Percentiles rank a stretch among this genome's conserved stretches.
Evolutionary conservation across 176 grass and related monocot species (phyloP).

Genomic region (Carex myosuroides): DNA sequence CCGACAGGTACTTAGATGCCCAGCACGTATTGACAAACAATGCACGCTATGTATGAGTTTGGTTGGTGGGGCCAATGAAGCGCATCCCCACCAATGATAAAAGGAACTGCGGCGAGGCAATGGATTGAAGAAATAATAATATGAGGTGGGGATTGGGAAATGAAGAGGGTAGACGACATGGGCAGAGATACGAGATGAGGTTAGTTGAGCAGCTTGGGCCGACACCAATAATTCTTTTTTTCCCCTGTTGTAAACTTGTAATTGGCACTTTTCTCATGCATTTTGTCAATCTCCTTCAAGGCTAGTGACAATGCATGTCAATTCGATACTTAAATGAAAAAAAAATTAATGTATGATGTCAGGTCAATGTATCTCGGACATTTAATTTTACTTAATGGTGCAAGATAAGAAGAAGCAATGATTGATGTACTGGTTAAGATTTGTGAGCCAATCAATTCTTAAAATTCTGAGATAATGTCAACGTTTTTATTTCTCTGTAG

Average conservation of each 20-base stretch:
- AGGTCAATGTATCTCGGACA: background rate
- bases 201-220: slow-evolving; percentile 4
- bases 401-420: background rate
- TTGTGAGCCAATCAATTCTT: background rate
- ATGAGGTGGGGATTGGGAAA: background rate
- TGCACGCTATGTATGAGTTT: background rate
- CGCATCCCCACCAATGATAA: background rate
- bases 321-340: background rate
- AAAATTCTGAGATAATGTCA: background rate
- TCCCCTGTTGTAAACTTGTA: background rate
- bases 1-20: no score
- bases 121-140: background rate
- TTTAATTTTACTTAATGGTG: background rate
- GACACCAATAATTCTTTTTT: slow-evolving; percentile 12
- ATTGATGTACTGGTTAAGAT: background rate
- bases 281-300: background rate
- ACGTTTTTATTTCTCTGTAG: background rate
- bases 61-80: background rate
- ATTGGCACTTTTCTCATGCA: background rate
- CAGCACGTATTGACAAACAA: no score
- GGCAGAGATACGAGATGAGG: slow-evolving; percentile 9
- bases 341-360: background rate
- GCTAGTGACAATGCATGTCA: background rate
- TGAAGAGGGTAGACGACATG: background rate
- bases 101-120: background rate